Percentiles rank a stretch among this genome's conserved stretches.
phyloP scores from a whole-genome alignment of 768 basidiomycete species.

The Leccinum obscurum region DNA sequence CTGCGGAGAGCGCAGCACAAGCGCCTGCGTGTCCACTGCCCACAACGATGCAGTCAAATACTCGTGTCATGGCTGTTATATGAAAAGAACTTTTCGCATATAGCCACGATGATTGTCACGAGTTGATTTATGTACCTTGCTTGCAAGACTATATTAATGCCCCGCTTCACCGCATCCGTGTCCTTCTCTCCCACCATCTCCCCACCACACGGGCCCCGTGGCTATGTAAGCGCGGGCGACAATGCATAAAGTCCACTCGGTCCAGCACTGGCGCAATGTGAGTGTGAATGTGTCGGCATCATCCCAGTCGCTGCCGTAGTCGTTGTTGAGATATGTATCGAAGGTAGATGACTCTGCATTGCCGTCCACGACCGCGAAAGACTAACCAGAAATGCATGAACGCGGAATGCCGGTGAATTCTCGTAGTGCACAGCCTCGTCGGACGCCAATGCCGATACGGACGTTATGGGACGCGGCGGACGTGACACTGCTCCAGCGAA shows the following conservation, averaged over 20 bases:
- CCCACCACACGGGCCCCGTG: no score
- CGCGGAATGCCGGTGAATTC: slow-evolving; percentile 13
- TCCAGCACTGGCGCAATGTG: neutral
- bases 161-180: no score
- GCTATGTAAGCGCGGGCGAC: slow-evolving; percentile 14
- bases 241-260: slow-evolving; percentile 2
- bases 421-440: slow-evolving; percentile 31
- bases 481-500: slow-evolving; percentile 18
- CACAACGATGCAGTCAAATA: slow-evolving; percentile 59
- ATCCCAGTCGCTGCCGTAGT: neutral
- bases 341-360: slow-evolving; percentile 19
- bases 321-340: slow-evolving; percentile 28
- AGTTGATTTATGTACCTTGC: no score
- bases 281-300: neutral
- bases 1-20: slow-evolving; percentile 61
- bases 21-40: slow-evolving; percentile 70
- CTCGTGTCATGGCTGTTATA: slow-evolving; percentile 12
- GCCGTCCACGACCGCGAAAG: slow-evolving; percentile 12
- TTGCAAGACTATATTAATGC: no score
- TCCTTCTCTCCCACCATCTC: no score
- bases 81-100: neutral
- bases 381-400: slow-evolving; percentile 10
- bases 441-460: slow-evolving; percentile 11
- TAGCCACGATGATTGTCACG: no score
- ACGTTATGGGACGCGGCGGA: no score